Conservation (phyloP, 2,329 filamentous ascomycete genomes). For the Aaosphaeria arxii region DNA sequence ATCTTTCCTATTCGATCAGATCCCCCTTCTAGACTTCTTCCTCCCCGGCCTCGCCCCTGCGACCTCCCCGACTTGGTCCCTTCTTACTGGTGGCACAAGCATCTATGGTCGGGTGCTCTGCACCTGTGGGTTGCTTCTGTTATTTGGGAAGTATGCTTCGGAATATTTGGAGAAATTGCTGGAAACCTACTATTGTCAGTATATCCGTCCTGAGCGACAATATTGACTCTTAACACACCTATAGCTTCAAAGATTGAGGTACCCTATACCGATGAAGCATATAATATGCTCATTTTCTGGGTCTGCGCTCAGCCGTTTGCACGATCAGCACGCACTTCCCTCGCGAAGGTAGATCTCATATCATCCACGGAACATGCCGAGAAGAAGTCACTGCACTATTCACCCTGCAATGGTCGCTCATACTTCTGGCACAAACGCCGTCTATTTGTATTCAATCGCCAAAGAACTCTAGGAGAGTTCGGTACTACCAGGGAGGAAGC, state of each 20-base stretch:
- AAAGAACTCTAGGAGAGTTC: slow-evolving; percentile 6
- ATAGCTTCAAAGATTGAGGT: slow-evolving; percentile 9
- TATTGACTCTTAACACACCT: neutral
- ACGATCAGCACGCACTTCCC: neutral
- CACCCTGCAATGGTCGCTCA: slow-evolving; percentile 10
- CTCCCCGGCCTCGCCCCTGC: slow-evolving; percentile 8
- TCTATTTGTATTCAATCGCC: slow-evolving; percentile 6
- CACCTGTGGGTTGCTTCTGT: slow-evolving; percentile 8
- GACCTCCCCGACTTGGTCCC: slow-evolving; percentile 3
- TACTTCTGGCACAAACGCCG: neutral
- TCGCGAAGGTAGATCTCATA: slow-evolving; percentile 8
- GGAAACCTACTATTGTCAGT: slow-evolving; percentile 11
- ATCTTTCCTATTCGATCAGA: slow-evolving; percentile 6
- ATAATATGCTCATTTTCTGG: slow-evolving; percentile 1
- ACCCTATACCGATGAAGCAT: slow-evolving; percentile 9
- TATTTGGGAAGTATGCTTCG: slow-evolving; percentile 8
- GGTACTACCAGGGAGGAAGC: slow-evolving; percentile 7
- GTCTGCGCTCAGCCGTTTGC: neutral
- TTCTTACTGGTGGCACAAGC: slow-evolving; percentile 6
- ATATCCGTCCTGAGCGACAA: slow-evolving; percentile 4
- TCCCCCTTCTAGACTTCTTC: slow-evolving; percentile 7
- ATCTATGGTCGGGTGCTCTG: slow-evolving; percentile 7
- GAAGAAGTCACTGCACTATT: slow-evolving; percentile 12
- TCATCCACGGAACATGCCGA: slow-evolving; percentile 5
- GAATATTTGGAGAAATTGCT: slow-evolving; percentile 6